These are phyloP conservation scores for Larix kaempferi DNA, from an alignment of 75 land plant species.

Conservation along the genomic window DNA sequence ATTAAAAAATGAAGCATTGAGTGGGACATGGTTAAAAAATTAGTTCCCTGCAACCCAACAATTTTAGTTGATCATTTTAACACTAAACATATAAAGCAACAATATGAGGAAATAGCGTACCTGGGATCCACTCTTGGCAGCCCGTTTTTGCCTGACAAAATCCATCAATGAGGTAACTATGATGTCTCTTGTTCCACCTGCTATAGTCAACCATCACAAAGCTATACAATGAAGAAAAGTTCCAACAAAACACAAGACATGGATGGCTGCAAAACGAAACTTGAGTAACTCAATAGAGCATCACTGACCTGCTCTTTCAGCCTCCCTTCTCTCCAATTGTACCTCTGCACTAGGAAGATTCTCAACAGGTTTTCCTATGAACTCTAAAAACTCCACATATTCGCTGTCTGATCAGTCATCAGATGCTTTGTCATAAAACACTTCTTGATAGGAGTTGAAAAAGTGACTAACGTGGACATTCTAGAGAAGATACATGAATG, in stretches of 20 bases:
- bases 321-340: constrained; percentile 88
- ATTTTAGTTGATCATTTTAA: background rate
- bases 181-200: constrained; percentile 59
- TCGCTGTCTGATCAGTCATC: constrained; percentile 68
- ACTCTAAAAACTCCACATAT: constrained; percentile 81
- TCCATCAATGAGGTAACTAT: constrained; percentile 95
- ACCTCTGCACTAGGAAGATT: constrained; percentile 95
- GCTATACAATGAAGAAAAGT: background rate
- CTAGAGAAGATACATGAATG: background rate
- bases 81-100: background rate
- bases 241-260: constrained; percentile 3
- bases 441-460: background rate
- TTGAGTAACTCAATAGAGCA: background rate
- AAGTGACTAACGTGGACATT: background rate
- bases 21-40: background rate
- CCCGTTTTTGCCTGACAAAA: constrained; percentile 82
- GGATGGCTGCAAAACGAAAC: background rate
- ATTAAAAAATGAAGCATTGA: background rate
- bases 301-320: constrained; percentile 61
- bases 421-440: background rate
- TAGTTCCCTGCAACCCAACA: background rate
- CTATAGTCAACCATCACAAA: constrained; percentile 1
- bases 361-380: constrained; percentile 73
- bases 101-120: constrained; percentile 18
- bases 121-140: constrained; percentile 70